Evolutionary conservation across 208 protist genomes (phyloP), one percentile per base, ranked within the genome.

Genomic region (Borovskyia barvae): DNA sequence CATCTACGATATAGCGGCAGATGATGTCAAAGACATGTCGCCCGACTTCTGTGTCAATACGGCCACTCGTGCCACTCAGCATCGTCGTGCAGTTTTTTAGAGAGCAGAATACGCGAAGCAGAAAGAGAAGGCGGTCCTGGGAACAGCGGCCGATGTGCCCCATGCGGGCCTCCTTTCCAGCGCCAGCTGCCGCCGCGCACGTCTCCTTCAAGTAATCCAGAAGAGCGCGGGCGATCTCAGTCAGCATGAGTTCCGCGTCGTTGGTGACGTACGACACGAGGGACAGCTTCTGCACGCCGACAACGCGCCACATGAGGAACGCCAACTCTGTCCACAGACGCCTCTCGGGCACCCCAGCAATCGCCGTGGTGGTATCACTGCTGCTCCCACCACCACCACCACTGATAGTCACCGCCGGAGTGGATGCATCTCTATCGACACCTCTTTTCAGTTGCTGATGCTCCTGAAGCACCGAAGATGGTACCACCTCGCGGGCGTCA

Each of bases 321-420:
- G 72, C 74, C 2, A 87, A 43, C 55, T 94, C 80, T 22, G 76
- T 66, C 88, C 88, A 94, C 32, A 84, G 61, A 12, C 78, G 54
- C 22, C 61, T 39, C 66, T 90, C 77, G 8, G 37, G 22, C 12
- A 51, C n/a, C n/a, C n/a, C n/a, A n/a, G n/a, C n/a, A n/a, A n/a
- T n/a, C n/a, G n/a, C n/a, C n/a, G n/a, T n/a, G n/a, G n/a, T n/a
- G n/a, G n/a, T n/a, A n/a, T n/a, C n/a, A 26, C 43, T 28, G 35
- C 43, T 55, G 39, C 26, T 33, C 1, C 28, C n/a, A 3, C 22
- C 40, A 20, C 14, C 41, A 9, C 22, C 28, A 5, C n/a, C 47
- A n/a, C n/a, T n/a, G 0, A 11, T 26, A 12, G 37, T 14, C 6
- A 55, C 17, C 9, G 30, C 2, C 5, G 41, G 7, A 24, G 25